Conservation (phyloP, 2,329 filamentous ascomycete species). For the Immersiporthe knoxdaviesiana region DNA sequence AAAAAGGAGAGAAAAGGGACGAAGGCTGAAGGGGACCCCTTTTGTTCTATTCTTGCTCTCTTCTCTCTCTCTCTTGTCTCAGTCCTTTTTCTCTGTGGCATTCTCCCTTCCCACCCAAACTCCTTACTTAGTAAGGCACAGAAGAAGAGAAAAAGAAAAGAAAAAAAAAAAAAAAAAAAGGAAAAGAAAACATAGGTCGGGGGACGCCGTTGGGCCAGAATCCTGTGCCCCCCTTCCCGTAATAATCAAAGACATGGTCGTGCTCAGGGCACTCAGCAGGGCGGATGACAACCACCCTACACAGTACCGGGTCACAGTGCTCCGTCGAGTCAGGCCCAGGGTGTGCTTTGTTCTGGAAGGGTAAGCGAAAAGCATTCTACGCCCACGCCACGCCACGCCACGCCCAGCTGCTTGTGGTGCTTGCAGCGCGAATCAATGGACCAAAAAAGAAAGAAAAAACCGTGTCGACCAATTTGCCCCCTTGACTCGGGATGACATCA, state of each 20-base stretch:
- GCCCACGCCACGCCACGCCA: conserved; percentile 7
- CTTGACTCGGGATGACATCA: conserved; percentile 14
- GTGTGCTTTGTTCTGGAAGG: neutral
- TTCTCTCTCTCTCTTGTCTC: no score
- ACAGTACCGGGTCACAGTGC: conserved; percentile 16
- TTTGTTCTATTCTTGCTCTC: no score
- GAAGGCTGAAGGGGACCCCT: no score
- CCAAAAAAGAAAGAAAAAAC: neutral
- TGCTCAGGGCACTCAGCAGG: neutral
- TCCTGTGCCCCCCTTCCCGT: neutral
- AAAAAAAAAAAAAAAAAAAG: no score
- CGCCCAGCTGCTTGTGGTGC: neutral
- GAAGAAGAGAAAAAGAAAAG: no score
- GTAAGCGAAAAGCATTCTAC: neutral
- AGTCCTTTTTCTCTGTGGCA: no score
- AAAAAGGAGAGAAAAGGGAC: neutral
- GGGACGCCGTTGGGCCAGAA: conserved; percentile 1
- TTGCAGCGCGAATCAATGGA: neutral
- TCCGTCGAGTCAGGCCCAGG: neutral
- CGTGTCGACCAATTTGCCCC: conserved; percentile 8
- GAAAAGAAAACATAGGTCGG: neutral
- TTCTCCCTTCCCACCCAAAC: no score
- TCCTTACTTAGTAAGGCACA: no score
- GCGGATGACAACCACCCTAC: conserved; percentile 13
- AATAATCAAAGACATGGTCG: neutral